phyloP scores from a whole-genome alignment of 2,329 filamentous ascomycete genomes.

The Uncinocarpus reesii region DNA sequence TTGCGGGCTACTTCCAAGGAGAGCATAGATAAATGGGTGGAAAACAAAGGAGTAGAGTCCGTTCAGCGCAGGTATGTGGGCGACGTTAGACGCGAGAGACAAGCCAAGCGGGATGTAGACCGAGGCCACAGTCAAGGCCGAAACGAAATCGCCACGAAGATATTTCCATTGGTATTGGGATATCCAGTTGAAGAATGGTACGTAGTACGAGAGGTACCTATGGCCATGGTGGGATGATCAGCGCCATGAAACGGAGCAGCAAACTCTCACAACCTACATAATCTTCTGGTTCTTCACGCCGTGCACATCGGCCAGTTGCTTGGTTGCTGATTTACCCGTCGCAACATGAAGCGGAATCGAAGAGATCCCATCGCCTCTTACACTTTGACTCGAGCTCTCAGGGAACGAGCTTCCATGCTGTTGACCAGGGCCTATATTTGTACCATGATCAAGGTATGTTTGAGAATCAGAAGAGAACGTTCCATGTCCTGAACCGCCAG shows the following conservation, averaged over 20 bases:
- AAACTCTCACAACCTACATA: slow-evolving; percentile 50
- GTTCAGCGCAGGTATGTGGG: slow-evolving; percentile 84
- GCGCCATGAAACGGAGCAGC: not conserved
- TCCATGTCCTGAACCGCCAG: slow-evolving; percentile 1
- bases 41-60: slow-evolving; percentile 91
- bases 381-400: slow-evolving; percentile 16
- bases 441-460: slow-evolving; percentile 18
- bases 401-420: slow-evolving; percentile 20
- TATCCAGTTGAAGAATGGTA: slow-evolving; percentile 86
- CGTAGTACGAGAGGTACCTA: slow-evolving; percentile 85
- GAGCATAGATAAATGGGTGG: slow-evolving; percentile 79
- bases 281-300: slow-evolving; percentile 61
- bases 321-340: slow-evolving; percentile 54
- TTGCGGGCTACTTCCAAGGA: slow-evolving; percentile 82
- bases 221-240: slow-evolving; percentile 2
- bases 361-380: slow-evolving; percentile 36
- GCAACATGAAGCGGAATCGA: slow-evolving; percentile 47
- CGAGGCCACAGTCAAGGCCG: slow-evolving; percentile 90
- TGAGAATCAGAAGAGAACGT: slow-evolving; percentile 3
- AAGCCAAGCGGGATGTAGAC: slow-evolving; percentile 97
- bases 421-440: slow-evolving; percentile 21
- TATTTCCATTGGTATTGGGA: slow-evolving; percentile 73
- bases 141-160: slow-evolving; percentile 73
- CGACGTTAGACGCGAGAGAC: slow-evolving; percentile 83
- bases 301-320: slow-evolving; percentile 59